These are phyloP conservation scores for Neofusicoccum ribis DNA, from an alignment of 2,329 filamentous ascomycete genomes.

Conservation along the genomic window DNA sequence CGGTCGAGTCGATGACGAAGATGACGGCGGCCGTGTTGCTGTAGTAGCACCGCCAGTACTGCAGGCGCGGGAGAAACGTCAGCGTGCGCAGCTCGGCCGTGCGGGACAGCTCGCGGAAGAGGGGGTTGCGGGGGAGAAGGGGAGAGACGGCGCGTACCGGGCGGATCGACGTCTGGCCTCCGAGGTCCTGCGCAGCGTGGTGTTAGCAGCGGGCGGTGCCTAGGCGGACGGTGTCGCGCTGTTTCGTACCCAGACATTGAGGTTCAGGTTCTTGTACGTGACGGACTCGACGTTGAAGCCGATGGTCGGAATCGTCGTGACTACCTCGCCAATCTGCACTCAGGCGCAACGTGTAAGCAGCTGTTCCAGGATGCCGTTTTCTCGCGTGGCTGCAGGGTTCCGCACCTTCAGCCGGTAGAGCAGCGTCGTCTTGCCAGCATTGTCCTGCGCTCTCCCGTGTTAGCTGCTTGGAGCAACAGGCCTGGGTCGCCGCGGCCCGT, in stretches of 20 bases:
- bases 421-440: constrained; percentile 96
- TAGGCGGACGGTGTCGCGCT: constrained; percentile 1
- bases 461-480: not conserved
- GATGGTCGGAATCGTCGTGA: constrained; percentile 98
- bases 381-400: not conserved
- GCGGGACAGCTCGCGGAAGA: constrained; percentile 1
- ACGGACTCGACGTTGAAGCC: constrained; percentile 99
- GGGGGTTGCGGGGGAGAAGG: constrained; percentile 10
- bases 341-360: constrained; percentile 12
- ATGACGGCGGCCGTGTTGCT: constrained; percentile 97
- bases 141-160: constrained; percentile 46
- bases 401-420: constrained; percentile 90
- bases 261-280: constrained; percentile 96
- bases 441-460: constrained; percentile 64
- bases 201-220: not conserved
- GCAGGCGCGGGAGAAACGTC: constrained; percentile 4
- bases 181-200: constrained; percentile 66
- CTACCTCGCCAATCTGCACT: constrained; percentile 88
- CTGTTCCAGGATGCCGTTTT: not conserved
- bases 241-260: constrained; percentile 88
- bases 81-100: constrained; percentile 14
- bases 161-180: constrained; percentile 96
- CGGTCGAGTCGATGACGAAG: constrained; percentile 97
- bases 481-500: not conserved
- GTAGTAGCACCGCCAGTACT: constrained; percentile 98